These are phyloP conservation scores for Didymella pomorum DNA, from an alignment of 2,329 filamentous ascomycete species.

Conservation along the genomic window DNA sequence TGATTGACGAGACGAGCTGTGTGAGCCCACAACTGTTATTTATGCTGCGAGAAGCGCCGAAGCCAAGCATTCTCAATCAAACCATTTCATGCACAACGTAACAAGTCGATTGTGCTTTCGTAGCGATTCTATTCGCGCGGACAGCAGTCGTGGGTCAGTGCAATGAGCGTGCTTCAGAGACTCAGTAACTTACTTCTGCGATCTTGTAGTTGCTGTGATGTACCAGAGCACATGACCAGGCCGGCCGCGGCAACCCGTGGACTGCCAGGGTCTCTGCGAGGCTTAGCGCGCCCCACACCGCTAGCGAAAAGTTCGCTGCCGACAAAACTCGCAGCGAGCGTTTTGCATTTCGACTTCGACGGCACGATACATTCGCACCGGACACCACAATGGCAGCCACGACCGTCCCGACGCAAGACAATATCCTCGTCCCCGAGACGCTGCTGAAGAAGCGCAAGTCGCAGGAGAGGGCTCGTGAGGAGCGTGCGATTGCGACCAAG, in stretches of 20 bases:
- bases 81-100: neutral
- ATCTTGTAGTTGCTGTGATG: neutral
- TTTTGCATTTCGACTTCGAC: constrained; percentile 16
- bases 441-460: constrained; percentile 99
- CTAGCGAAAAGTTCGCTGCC: constrained; percentile 3
- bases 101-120: too few relatives aligned
- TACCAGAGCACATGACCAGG: neutral
- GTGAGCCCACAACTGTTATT: neutral
- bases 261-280: neutral
- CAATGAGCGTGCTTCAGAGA: too few relatives aligned
- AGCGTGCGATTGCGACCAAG: constrained; percentile 78
- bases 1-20: neutral
- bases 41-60: neutral
- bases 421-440: constrained; percentile 98
- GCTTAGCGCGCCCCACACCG: constrained; percentile 20
- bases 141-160: neutral
- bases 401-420: constrained; percentile 90
- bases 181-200: neutral
- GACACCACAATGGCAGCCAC: constrained; percentile 58
- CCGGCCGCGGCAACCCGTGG: neutral
- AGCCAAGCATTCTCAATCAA: neutral
- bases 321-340: constrained; percentile 14
- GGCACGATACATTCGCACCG: constrained; percentile 24
- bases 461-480: constrained; percentile 98
- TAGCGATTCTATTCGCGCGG: too few relatives aligned